Base-by-base conservation (phyloP, 73 alveolate species). In the Symbiodinium natans region DNA sequence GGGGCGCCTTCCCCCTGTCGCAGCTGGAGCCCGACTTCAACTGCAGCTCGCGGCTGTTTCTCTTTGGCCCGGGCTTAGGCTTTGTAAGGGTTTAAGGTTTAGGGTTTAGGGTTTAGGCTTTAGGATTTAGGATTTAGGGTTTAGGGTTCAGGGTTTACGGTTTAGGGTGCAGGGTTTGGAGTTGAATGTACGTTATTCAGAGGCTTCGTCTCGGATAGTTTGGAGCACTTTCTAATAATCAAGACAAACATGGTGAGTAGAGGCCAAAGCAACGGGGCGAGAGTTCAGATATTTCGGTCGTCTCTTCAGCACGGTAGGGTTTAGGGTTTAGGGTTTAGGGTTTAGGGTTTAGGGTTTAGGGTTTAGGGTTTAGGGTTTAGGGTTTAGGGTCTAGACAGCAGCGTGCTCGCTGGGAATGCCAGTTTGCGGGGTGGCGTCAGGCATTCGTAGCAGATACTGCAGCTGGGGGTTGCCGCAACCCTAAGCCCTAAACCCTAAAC, bases 1-100 rank as follows among this genome's bases (percentile, higher is more conserved):
- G 77, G 77, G 77, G 77, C 36, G 31, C 77, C 31, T 63, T 63
- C 34, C 38, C 77, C 15, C 77, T 63, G 36, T 63, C 77, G 77
- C 77, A 63, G 77, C 77, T 63, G 77, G 77, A 63, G 77, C 77
- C 77, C 36, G 77, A 63, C 40, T 63, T 63, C 77, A 63, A 63
- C 77, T 63, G 77, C 34, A 19, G 31, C 74, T 19, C 74, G 31
- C 5, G 11, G 56, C 33, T 13, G 25, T 56, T 56, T 56, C 15
- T 8, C 15, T 8, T 56, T 8, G 74, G 74, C 13, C 25, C 25
- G 13, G 77, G 77, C 39, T 19, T 19, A 13, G 39, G 77, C 36
- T 2, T 19, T 6, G 29, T 5, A 48, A 25, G 77, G 77, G 77
- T 3, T 19, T 34, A 59, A 34, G 77, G 77, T 27, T 63, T 25